A percentile compares a stretch with the other conserved stretches of the same genome.
These are phyloP conservation scores for Mayamaea pseudoterrestris DNA, from an alignment of 108 stramenopile genomes.

Conservation along the genomic window DNA sequence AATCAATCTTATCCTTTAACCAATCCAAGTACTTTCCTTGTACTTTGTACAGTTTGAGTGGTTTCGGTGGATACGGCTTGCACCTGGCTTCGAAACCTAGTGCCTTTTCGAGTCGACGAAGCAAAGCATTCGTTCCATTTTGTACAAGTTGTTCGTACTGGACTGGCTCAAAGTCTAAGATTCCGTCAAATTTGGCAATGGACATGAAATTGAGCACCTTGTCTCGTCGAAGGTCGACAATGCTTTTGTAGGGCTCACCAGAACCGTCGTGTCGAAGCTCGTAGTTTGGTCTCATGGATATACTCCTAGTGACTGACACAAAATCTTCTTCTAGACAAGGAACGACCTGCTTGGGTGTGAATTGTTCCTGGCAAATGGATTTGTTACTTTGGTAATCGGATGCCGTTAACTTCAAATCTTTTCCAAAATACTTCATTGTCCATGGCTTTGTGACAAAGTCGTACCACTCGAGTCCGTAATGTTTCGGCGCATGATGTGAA, in stretches of 20 bases:
- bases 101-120: slow-evolving; percentile 45
- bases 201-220: slow-evolving; percentile 78
- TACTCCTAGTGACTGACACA: no score
- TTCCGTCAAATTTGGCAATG: slow-evolving; percentile 32
- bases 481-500: slow-evolving; percentile 7
- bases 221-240: slow-evolving; percentile 63
- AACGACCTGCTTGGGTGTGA: no score
- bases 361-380: no score
- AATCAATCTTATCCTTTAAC: slow-evolving; percentile 58
- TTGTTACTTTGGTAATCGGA: no score
- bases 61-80: not conserved
- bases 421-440: slow-evolving; percentile 3
- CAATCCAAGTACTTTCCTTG: slow-evolving; percentile 59
- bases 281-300: no score
- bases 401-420: no score
- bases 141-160: slow-evolving; percentile 61
- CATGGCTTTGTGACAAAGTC: slow-evolving; percentile 18
- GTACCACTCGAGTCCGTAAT: slow-evolving; percentile 9
- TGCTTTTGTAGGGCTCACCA: slow-evolving; percentile 62
- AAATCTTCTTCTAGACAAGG: no score
- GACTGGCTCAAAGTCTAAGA: slow-evolving; percentile 53
- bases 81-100: no score
- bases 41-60: slow-evolving; percentile 1
- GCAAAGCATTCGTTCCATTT: slow-evolving; percentile 49
- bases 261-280: slow-evolving; percentile 73